Base-by-base conservation (phyloP, 1,139 yeast species). In the Saccharomyces hybrid region DNA sequence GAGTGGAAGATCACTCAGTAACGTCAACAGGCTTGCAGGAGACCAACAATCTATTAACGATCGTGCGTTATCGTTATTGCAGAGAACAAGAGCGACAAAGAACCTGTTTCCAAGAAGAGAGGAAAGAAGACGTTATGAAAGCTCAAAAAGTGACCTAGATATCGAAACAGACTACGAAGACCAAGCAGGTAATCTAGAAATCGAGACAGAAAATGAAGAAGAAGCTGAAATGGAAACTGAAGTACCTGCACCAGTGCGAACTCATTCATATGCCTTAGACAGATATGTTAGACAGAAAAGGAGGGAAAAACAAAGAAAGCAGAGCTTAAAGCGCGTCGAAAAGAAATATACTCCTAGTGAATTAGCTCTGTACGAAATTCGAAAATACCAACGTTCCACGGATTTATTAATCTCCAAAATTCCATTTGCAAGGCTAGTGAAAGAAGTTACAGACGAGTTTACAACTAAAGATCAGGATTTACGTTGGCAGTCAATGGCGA, bases 401-500 rank as follows among this genome's bases (percentile, higher is more conserved):
- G 95, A 88, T 58, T 73, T 91, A 50, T 75, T 91, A 52, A 76
- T 91, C 41, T 77, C 93, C 48, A 89, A 89, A 65, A 78, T 91
- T 49, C 98, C 98, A n/a, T 91, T 91, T 77, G 95, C 97, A 1
- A 76, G 97, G 58, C 75, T 90, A 38, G 80, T 75, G 5, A 80
- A 89, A 56, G 97, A 91, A 61, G 86, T 91, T 1, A 88, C 95
- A 0, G 82, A 82, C 52, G 84, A 84, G 56, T 87, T 80, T 57
- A 69, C 71, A 14, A 56, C 69, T 4, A 75, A 72, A 28, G 83
- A 81, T 49, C 79, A 81, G 56, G 83, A 83, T 16, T 74, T 88
- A 52, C 79, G 95, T 65, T 91, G 97, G 97, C 97, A 91, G 67
- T 82, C 90, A 23, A 82, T 86, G 64, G 98, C 97, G 0, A 79